phyloP scores from a whole-genome alignment of 306 rosid species.

The Acmispon strigosus region DNA sequence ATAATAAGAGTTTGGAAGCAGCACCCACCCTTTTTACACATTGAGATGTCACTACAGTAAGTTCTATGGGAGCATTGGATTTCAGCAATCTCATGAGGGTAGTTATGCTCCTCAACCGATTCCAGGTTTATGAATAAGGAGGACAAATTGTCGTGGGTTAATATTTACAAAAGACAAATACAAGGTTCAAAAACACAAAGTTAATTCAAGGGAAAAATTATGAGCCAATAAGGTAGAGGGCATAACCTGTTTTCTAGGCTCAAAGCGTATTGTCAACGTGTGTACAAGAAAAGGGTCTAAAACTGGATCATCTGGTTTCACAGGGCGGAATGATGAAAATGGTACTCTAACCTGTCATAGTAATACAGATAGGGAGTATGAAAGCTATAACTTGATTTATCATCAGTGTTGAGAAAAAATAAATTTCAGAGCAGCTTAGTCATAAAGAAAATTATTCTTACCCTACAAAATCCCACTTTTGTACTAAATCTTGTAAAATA shows the following conservation, averaged over 20 bases:
- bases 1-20: too few species aligned
- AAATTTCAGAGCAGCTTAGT: neutral
- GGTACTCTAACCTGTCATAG: constrained; percentile 86
- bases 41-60: too few species aligned
- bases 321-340: constrained; percentile 90
- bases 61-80: too few species aligned
- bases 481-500: constrained; percentile 84
- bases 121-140: neutral
- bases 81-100: too few species aligned
- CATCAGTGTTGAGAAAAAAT: neutral
- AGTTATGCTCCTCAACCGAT: too few species aligned
- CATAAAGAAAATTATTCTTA: constrained; percentile 26
- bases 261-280: constrained; percentile 90
- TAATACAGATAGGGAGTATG: constrained; percentile 13
- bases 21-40: too few species aligned
- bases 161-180: constrained; percentile 1
- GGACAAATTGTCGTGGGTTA: neutral
- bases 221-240: constrained; percentile 10
- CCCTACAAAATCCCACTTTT: constrained; percentile 96
- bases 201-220: neutral
- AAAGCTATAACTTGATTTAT: constrained; percentile 7
- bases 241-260: constrained; percentile 94
- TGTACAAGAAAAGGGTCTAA: constrained; percentile 94
- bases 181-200: constrained; percentile 6
- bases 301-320: constrained; percentile 81